These are phyloP conservation scores for Alopecurus myosuroides DNA, from an alignment of 176 grass and related monocot species.

Conservation along the genomic window DNA sequence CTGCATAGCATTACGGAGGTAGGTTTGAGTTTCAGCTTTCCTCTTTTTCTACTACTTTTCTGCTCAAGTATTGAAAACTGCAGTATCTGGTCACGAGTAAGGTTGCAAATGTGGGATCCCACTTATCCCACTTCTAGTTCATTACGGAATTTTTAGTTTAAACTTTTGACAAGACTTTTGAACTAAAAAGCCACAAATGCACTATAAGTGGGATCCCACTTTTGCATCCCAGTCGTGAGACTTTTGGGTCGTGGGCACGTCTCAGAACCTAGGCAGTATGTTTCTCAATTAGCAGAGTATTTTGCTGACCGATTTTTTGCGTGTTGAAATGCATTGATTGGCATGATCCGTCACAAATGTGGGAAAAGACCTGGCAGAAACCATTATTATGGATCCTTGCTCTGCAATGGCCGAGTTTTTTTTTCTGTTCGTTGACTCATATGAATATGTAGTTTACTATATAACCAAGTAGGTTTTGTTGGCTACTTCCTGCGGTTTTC, in stretches of 20 bases:
- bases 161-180: too few relatives aligned
- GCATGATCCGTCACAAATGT: not conserved
- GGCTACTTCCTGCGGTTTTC: not conserved
- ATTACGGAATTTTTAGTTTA: too few relatives aligned
- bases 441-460: not conserved
- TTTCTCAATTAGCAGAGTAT: not conserved
- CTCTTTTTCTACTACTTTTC: not conserved
- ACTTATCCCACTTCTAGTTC: too few relatives aligned
- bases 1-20: conserved; percentile 19
- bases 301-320: not conserved
- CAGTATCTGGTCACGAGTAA: not conserved
- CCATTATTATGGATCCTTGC: not conserved
- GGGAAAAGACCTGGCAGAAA: not conserved
- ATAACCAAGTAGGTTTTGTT: not conserved
- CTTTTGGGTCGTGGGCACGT: not conserved
- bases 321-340: not conserved
- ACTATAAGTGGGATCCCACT: too few relatives aligned
- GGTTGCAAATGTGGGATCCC: too few relatives aligned
- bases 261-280: not conserved
- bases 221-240: too few relatives aligned
- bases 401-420: not conserved
- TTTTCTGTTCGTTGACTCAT: not conserved
- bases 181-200: too few relatives aligned
- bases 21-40: not conserved
- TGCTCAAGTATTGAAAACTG: not conserved